Base-by-base conservation (phyloP, 2,329 filamentous ascomycete species). In the Alternaria dauci region DNA sequence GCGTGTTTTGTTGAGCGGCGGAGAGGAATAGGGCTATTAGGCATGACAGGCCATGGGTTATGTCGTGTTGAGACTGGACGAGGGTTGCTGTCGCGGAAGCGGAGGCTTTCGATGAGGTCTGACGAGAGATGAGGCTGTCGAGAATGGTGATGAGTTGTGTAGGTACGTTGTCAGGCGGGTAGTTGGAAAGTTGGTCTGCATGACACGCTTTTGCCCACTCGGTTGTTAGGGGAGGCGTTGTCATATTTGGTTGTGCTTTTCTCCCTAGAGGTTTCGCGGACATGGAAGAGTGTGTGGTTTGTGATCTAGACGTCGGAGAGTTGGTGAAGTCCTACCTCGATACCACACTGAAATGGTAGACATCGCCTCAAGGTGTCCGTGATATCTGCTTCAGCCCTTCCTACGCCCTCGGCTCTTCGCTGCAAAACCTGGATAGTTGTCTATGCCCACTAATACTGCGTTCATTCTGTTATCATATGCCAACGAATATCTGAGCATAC, bases 121-220 rank as follows among this genome's bases (percentile, higher is more conserved):
- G 20, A 11, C 6, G 20, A 5, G 34, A 20, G 3, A 55, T 6
- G 0, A 34, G 9, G 2, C 18, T 23, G 26, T 41, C 53, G 1
- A 55, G 18, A 4, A 41, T 23, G 26, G 5, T 23, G 14, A 55
- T 5, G 8, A 48, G 8, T 39, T 39, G 32, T 0, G 14, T 39
- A 2, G 8, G 1, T 30, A 38, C 8, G 36, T 30, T 30, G 36
- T n/a, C 1, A 18, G 36, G 16, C 16, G 36, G 16, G 0, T 9
- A n/a, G 0, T 12, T 30, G 36, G 36, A 5, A 38, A n/a, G 23
- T 43, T 26, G 43, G 32, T 6, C 6, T 23, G 18, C 23, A 41
- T 8, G 38, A 14, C n/a, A 34, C 20, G 12, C 25, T n/a, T 16
- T 46, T 55, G 52, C 52, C 52, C 52, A 55, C 30, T 47, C 32